Evolutionary conservation across 208 protist genomes (phyloP).

Genomic region (Tritrichomonas foetus): DNA sequence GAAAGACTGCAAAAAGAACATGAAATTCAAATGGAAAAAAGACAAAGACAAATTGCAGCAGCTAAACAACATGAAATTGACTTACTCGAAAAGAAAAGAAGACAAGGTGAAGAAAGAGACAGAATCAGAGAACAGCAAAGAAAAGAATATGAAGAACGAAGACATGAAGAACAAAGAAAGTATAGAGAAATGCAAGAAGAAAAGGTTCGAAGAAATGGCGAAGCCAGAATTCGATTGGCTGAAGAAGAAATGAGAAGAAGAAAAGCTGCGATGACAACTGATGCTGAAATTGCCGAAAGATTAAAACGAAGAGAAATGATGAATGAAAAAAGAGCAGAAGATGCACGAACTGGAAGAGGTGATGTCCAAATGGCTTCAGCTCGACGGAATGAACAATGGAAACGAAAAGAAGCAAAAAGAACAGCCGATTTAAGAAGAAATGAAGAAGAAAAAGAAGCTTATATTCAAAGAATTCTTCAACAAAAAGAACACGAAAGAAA

Average conservation of each 20-base stretch:
- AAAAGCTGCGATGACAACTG: background rate
- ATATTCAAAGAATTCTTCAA: background rate
- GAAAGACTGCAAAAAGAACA: background rate
- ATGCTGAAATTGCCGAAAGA: background rate
- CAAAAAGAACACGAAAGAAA: slow-evolving; percentile 20
- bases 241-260: background rate
- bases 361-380: background rate
- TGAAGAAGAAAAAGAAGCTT: background rate
- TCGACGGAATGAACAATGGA: background rate
- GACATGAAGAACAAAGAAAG: background rate
- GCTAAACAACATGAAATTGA: background rate
- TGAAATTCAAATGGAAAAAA: background rate
- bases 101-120: background rate
- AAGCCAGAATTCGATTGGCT: background rate
- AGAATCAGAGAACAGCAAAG: background rate
- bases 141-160: background rate
- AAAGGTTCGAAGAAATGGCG: background rate
- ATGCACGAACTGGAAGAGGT: background rate
- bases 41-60: background rate
- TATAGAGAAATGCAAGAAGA: background rate
- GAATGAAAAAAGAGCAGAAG: background rate
- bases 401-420: background rate
- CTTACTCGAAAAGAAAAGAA: background rate
- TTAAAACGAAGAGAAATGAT: background rate
- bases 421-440: background rate